Evolutionary conservation across 768 basidiomycete species (phyloP).

Genomic region (Pisolithus microcarpus): DNA sequence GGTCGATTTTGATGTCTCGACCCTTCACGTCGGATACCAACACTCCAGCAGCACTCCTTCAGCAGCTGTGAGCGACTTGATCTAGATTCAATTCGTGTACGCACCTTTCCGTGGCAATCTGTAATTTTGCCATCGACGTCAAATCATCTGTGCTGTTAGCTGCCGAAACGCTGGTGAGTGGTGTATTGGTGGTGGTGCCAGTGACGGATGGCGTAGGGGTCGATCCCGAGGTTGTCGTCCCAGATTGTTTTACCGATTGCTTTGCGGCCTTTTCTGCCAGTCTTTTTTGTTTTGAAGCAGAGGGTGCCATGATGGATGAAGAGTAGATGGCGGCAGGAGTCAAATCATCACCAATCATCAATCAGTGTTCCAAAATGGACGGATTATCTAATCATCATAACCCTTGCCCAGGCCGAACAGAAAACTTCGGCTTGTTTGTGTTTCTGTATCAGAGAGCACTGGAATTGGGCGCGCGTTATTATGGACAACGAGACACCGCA

Average conservation of each 20-base stretch:
- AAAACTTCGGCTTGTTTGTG: no score
- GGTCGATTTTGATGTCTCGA: slow-evolving; percentile 96
- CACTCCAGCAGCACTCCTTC: slow-evolving; percentile 85
- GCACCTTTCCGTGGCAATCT: slow-evolving; percentile 84
- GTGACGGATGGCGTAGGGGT: slow-evolving; percentile 60
- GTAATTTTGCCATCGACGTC: slow-evolving; percentile 80
- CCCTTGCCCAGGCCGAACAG: slow-evolving; percentile 22
- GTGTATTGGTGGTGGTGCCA: slow-evolving; percentile 64
- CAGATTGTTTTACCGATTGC: slow-evolving; percentile 51
- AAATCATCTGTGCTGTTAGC: slow-evolving; percentile 78
- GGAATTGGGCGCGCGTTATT: no score
- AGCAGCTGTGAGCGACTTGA: slow-evolving; percentile 4
- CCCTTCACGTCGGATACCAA: slow-evolving; percentile 87
- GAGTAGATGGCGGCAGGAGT: slow-evolving; percentile 3
- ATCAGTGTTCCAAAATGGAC: slow-evolving; percentile 13
- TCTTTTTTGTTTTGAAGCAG: slow-evolving; percentile 85
- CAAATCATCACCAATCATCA: slow-evolving; percentile 3
- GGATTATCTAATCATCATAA: slow-evolving; percentile 20
- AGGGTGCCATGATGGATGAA: slow-evolving; percentile 54
- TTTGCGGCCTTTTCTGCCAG: slow-evolving; percentile 92
- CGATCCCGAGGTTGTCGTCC: slow-evolving; percentile 42
- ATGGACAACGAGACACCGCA: no score
- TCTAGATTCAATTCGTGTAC: slow-evolving; percentile 2
- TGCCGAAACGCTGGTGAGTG: slow-evolving; percentile 76
- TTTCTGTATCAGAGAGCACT: no score